Conservation (phyloP, 2,329 filamentous ascomycete species). For the Coniochaeta prunicola region DNA sequence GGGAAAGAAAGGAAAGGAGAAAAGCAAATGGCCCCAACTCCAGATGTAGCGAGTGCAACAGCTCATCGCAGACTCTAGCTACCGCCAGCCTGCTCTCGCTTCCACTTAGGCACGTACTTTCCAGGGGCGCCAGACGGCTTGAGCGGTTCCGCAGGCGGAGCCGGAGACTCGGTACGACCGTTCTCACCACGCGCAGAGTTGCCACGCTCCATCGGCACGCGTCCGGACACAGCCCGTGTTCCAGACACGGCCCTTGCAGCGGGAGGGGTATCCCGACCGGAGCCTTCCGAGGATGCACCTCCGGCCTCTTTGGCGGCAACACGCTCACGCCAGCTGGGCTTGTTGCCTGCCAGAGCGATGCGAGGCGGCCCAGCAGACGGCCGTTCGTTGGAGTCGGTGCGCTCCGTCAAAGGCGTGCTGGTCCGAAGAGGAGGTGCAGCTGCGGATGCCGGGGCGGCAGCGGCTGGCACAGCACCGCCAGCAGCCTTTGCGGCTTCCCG, state of each 20-base stretch:
- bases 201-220: constrained; percentile 33
- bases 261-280: constrained; percentile 13
- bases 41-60: constrained; percentile 1
- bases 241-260: constrained; percentile 23
- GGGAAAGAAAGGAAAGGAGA: constrained; percentile 1
- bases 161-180: constrained; percentile 27
- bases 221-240: constrained; percentile 25
- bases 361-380: constrained; percentile 44
- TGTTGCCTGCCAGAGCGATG: constrained; percentile 44
- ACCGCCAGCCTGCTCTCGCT: constrained; percentile 13
- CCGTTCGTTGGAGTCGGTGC: constrained; percentile 36
- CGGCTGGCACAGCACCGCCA: constrained; percentile 22
- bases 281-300: constrained; percentile 6
- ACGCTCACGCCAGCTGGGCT: constrained; percentile 54
- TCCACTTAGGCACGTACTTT: constrained; percentile 50
- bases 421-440: constrained; percentile 22
- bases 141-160: constrained; percentile 38
- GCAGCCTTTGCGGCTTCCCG: constrained; percentile 51
- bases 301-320: constrained; percentile 38
- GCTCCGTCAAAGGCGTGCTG: constrained; percentile 23
- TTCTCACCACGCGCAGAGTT: constrained; percentile 35
- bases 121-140: constrained; percentile 46
- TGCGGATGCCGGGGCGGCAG: constrained; percentile 20
- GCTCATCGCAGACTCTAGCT: constrained; percentile 7
- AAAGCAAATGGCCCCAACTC: constrained; percentile 5